A percentile compares a stretch with the other conserved stretches of the same genome.
phyloP scores from a whole-genome alignment of 169 alveolate species.

The Plasmodium yoelii region DNA sequence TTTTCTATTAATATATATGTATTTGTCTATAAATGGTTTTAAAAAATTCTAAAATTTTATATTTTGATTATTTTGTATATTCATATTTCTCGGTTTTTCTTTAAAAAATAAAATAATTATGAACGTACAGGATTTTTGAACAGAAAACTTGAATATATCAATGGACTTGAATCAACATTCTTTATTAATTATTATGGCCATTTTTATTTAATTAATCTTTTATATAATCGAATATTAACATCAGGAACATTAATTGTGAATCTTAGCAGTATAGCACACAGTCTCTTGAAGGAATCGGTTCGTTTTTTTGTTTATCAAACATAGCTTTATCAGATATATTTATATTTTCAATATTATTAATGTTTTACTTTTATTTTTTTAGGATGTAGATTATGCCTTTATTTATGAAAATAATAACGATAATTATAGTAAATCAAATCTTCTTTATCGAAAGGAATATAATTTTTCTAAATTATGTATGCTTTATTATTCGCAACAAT shows the following conservation, averaged over 20 bases:
- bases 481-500: conserved; percentile 60
- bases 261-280: conserved; percentile 61
- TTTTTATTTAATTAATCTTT: conserved; percentile 41
- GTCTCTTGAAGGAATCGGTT: conserved; percentile 34
- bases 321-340: too few species aligned
- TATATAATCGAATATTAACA: conserved; percentile 31
- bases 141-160: conserved; percentile 29
- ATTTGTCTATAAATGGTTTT: too few species aligned
- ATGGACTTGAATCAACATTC: conserved; percentile 39
- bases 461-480: conserved; percentile 66
- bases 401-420: conserved; percentile 16
- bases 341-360: too few species aligned
- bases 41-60: not conserved
- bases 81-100: not conserved
- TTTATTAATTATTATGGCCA: conserved; percentile 71
- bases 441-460: conserved; percentile 55
- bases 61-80: not conserved
- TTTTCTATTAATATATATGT: conserved; percentile 7
- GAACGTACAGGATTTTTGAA: conserved; percentile 36
- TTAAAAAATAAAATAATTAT: not conserved
- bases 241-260: conserved; percentile 51
- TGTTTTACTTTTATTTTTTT: not conserved
- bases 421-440: conserved; percentile 11
- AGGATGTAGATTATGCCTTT: conserved; percentile 46
- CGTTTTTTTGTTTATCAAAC: not conserved